Evolutionary conservation across 2,329 filamentous ascomycete species (phyloP).

Genomic region (Tolypocladium album): DNA sequence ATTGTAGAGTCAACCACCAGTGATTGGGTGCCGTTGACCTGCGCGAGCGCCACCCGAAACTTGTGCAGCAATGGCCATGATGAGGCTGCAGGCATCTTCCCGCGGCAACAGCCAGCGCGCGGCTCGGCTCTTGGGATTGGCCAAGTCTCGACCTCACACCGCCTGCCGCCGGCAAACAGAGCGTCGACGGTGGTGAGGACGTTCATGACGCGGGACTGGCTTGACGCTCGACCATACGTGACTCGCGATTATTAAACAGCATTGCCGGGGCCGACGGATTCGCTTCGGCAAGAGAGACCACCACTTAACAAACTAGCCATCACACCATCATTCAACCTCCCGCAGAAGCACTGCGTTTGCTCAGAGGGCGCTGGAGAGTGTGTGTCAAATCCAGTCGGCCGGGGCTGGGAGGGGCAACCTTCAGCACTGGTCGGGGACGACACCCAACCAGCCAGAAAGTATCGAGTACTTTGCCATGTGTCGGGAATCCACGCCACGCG

Average conservation of each 20-base stretch:
- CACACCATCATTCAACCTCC: neutral
- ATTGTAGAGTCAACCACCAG: neutral
- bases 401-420: neutral
- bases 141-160: neutral
- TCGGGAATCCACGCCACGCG: neutral
- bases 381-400: neutral
- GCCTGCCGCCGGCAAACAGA: neutral
- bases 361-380: neutral
- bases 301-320: neutral
- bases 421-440: neutral
- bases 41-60: neutral
- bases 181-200: neutral
- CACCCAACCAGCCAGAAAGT: neutral
- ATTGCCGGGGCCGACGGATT: neutral
- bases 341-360: neutral
- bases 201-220: neutral
- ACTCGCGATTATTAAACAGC: neutral
- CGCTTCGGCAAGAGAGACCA: neutral
- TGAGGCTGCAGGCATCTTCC: neutral
- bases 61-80: neutral
- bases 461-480: neutral
- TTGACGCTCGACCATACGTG: neutral
- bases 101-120: neutral
- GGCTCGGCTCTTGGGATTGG: neutral
- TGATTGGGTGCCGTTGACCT: neutral